Percentiles rank a stretch among this genome's conserved stretches.
These are phyloP conservation scores for Cupressus sempervirens DNA, from an alignment of 75 land plant species.

Conservation along the genomic window DNA sequence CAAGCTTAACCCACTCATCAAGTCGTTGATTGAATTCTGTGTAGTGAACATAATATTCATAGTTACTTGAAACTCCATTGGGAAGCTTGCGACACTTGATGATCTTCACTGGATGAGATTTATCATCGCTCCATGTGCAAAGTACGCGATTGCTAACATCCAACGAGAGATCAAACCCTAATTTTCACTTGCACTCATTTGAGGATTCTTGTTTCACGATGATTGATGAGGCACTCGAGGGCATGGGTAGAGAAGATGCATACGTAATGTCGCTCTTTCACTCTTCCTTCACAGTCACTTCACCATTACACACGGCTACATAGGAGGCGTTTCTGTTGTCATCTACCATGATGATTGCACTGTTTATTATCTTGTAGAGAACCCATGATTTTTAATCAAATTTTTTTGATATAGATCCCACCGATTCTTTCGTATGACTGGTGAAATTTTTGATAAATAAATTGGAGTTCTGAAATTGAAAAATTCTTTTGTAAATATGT, in stretches of 20 bases:
- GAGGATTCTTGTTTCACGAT: not conserved
- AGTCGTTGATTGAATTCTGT: constrained; percentile 92
- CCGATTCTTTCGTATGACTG: no score
- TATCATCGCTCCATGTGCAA: constrained; percentile 89
- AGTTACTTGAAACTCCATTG: constrained; percentile 37
- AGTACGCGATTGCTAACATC: constrained; percentile 82
- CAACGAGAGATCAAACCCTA: constrained; percentile 43
- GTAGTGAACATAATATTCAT: constrained; percentile 96
- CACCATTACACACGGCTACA: not conserved
- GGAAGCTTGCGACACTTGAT: constrained; percentile 68
- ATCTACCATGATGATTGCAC: not conserved
- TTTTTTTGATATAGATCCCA: no score
- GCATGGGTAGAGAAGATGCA: not conserved
- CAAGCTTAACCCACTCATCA: constrained; percentile 96
- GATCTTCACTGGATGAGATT: constrained; percentile 85
- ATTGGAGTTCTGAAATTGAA: no score
- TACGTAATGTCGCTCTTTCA: not conserved
- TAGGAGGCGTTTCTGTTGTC: not conserved
- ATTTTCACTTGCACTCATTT: constrained; percentile 11
- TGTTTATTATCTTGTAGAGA: not conserved
- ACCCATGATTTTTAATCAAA: not conserved
- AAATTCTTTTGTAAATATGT: no score
- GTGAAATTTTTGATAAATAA: no score
- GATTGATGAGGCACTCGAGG: not conserved
- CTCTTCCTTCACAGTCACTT: not conserved